These are phyloP conservation scores for Citrus maxima DNA, from an alignment of 345 rosid species.

Conservation along the genomic window DNA sequence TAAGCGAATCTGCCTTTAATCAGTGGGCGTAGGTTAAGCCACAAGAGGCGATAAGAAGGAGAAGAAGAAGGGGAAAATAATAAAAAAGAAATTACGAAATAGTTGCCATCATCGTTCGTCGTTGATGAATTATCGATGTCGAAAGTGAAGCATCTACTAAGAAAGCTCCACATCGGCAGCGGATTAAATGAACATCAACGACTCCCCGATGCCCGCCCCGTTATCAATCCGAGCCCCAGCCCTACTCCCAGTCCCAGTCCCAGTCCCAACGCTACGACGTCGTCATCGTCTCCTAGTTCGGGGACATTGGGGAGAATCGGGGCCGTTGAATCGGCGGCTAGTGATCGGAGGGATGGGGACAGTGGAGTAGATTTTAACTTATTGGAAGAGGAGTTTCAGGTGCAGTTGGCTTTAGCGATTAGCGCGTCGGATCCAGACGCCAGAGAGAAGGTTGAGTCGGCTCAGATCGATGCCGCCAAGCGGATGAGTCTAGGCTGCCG, in stretches of 20 bases:
- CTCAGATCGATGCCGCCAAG: constrained; percentile 95
- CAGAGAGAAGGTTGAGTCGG: constrained; percentile 69
- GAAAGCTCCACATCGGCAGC: constrained; percentile 91
- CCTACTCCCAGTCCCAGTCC: constrained; percentile 39
- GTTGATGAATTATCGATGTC: constrained; percentile 85
- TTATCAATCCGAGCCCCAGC: constrained; percentile 40
- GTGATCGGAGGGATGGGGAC: constrained; percentile 37
- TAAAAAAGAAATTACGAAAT: constrained; percentile 14
- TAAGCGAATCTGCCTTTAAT: constrained; percentile 55
- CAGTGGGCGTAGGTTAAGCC: constrained; percentile 53
- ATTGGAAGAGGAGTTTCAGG: constrained; percentile 92
- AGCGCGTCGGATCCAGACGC: constrained; percentile 85
- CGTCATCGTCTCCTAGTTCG: constrained; percentile 41
- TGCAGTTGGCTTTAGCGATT: constrained; percentile 90
- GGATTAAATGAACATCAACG: constrained; percentile 59
- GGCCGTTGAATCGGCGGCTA: constrained; percentile 42
- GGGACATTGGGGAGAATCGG: constrained; percentile 43
- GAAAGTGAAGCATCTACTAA: constrained; percentile 87
- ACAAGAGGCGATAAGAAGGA: constrained; percentile 10
- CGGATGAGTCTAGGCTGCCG: constrained; percentile 79
- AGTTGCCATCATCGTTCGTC: constrained; percentile 4
- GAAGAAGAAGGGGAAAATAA: constrained; percentile 10
- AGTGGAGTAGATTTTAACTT: constrained; percentile 56
- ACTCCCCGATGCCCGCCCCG: constrained; percentile 36
- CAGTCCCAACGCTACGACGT: constrained; percentile 23